Evolutionary conservation across 768 basidiomycete species (phyloP), one percentile per base, ranked within the genome.

Genomic region (Russula griseocarnosa): DNA sequence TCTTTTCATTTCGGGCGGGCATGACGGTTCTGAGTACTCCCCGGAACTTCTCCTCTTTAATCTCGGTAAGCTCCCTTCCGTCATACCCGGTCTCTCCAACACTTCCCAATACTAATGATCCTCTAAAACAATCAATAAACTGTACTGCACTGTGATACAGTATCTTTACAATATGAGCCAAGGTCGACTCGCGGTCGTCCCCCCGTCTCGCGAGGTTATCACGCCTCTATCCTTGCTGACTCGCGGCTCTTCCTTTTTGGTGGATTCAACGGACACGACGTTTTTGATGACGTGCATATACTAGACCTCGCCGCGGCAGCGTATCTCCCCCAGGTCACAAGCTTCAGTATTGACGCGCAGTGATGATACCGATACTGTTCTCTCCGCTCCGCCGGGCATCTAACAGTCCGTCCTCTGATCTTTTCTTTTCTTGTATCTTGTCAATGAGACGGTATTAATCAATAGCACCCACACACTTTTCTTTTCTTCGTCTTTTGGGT

Each of bases 1-100:
- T 72, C 82, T 98, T 0, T 94, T 95, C 76, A 81, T 96, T 59
- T 79, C 87, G 50, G 94, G 94, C 0, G 95, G 95, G 3, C 94
- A 96, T 75, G 88, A 95, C 67, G 90, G 91, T 5, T 74, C 76
- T 13, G 77, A 85, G 54, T 97, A 97, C 72, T 80, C 78, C 38
- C 81, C 81, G 2, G 89, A 95, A 13, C 78, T 96, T 6, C 78
- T 92, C 20, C 77, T 92, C 5, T 94, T 94, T 75, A 94, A 97
- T 70, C 85, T 98, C 40, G 90, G 94, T 94, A 65, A 36, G 92
- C 22, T 46, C 10, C 18, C 42, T n/a, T 44, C 34, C 34, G 2
- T 38, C 5, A 40, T 47, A n/a, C 20, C n/a, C n/a, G 9, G 44
- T 28, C 53, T 46, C 3, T 57, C 47, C 30, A 8, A 8, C 14